Evolutionary conservation across 495 filamentous ascomycete genomes (phyloP).

Genomic region (Terfezia boudieri): DNA sequence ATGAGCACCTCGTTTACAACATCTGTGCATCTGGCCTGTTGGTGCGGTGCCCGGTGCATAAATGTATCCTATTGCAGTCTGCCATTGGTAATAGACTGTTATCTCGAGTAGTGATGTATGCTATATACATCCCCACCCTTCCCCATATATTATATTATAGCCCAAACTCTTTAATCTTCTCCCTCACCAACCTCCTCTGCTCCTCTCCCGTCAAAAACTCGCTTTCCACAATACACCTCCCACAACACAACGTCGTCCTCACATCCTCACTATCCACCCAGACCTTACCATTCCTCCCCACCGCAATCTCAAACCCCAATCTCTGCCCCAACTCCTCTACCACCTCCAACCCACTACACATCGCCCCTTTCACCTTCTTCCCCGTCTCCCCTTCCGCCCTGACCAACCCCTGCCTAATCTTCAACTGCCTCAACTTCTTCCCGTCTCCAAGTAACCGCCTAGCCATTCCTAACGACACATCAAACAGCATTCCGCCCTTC

Average conservation of each 20-base stretch:
- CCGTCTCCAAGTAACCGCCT: slow-evolving; percentile 37
- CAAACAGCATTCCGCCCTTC: slow-evolving; percentile 68
- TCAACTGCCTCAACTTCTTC: slow-evolving; percentile 21
- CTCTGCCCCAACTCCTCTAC: slow-evolving; percentile 63
- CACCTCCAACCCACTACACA: slow-evolving; percentile 46
- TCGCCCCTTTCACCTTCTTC: slow-evolving; percentile 37
- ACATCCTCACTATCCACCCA: slow-evolving; percentile 63
- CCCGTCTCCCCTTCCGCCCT: slow-evolving; percentile 31
- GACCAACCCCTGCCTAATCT: slow-evolving; percentile 21
- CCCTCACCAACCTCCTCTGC: slow-evolving; percentile 62
- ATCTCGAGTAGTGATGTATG: too few species aligned
- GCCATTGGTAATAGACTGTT: too few species aligned
- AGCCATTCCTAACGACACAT: slow-evolving; percentile 58
- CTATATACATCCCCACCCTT: too few species aligned
- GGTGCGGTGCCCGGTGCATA: too few species aligned
- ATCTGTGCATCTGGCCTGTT: too few species aligned
- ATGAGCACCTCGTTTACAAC: too few species aligned
- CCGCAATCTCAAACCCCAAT: slow-evolving; percentile 73
- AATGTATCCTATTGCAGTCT: too few species aligned
- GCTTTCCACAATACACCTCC: slow-evolving; percentile 54
- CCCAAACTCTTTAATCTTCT: slow-evolving; percentile 26
- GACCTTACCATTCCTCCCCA: slow-evolving; percentile 79
- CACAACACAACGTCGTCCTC: slow-evolving; percentile 48
- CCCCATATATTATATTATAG: too few species aligned
- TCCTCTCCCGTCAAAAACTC: slow-evolving; percentile 44